These are phyloP conservation scores for Hanseniaspora uvarum DNA, from an alignment of 1,139 yeast genomes.

Conservation along the genomic window DNA sequence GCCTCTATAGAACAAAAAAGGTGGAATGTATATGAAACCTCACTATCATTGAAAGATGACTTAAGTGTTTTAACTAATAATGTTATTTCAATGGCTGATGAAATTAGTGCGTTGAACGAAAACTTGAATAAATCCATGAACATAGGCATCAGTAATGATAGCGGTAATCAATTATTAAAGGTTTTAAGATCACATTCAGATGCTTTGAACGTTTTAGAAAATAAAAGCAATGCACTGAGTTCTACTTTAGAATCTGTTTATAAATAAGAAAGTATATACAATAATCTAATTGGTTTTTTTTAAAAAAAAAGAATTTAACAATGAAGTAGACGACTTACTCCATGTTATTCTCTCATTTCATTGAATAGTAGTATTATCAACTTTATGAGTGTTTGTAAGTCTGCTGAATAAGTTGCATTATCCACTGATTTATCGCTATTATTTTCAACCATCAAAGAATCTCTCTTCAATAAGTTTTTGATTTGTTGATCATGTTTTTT, in stretches of 20 bases:
- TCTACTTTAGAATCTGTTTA: slow-evolving; percentile 40
- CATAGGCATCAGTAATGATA: slow-evolving; percentile 34
- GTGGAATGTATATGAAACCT: slow-evolving; percentile 79
- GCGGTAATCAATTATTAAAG: slow-evolving; percentile 53
- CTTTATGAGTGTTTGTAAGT: slow-evolving; percentile 44
- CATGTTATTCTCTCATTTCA: slow-evolving; percentile 36
- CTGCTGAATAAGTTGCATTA: slow-evolving; percentile 25
- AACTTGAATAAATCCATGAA: slow-evolving; percentile 60
- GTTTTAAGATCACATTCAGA: slow-evolving; percentile 81
- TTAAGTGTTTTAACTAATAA: slow-evolving; percentile 68
- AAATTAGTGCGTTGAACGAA: slow-evolving; percentile 78
- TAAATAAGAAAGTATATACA: slow-evolving; percentile 18
- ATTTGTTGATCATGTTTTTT: slow-evolving; percentile 46
- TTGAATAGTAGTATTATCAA: slow-evolving; percentile 50
- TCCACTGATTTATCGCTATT: slow-evolving; percentile 24
- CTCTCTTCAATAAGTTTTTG: slow-evolving; percentile 62
- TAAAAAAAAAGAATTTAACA: no score
- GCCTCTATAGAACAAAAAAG: slow-evolving; percentile 60
- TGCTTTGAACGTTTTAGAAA: slow-evolving; percentile 78
- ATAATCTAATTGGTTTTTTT: background rate
- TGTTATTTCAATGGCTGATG: slow-evolving; percentile 64
- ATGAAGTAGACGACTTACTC: no score
- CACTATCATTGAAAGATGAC: slow-evolving; percentile 75
- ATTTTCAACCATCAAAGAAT: slow-evolving; percentile 33
- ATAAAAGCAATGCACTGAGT: slow-evolving; percentile 56